Percentiles rank a stretch among this genome's conserved stretches.
Evolutionary conservation across 208 protist genomes (phyloP).

Genomic region (Strigomonas culicis): DNA sequence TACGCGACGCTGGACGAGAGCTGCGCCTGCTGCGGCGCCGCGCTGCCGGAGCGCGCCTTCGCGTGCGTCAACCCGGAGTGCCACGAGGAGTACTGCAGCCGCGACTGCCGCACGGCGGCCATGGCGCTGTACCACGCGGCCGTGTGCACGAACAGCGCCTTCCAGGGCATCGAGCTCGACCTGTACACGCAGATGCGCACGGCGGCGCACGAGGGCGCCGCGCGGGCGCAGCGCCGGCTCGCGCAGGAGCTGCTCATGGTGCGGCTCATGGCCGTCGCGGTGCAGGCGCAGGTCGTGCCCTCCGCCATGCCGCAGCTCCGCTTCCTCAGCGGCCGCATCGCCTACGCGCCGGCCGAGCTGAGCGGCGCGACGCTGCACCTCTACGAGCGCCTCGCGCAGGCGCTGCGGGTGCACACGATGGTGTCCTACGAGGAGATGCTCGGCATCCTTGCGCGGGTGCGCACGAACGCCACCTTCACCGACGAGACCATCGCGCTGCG

Average conservation of each 20-base stretch:
- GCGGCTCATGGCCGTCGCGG: constrained; percentile 51
- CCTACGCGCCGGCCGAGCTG: constrained; percentile 57
- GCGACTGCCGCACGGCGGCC: constrained; percentile 66
- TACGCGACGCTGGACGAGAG: constrained; percentile 62
- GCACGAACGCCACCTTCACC: constrained; percentile 70
- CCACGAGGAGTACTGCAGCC: constrained; percentile 89
- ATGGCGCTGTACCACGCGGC: constrained; percentile 57
- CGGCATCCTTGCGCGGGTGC: constrained; percentile 57
- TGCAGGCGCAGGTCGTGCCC: constrained; percentile 51
- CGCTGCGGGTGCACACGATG: constrained; percentile 57
- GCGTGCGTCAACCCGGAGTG: constrained; percentile 61
- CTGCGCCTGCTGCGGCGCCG: constrained; percentile 52
- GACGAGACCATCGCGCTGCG: constrained; percentile 57
- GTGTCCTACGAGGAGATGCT: constrained; percentile 83
- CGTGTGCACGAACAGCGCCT: constrained; percentile 65
- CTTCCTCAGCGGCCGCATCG: constrained; percentile 58
- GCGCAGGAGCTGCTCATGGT: constrained; percentile 80
- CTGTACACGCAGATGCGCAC: constrained; percentile 67
- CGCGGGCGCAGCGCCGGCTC: constrained; percentile 46
- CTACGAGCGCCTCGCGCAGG: constrained; percentile 65
- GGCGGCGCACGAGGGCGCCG: constrained; percentile 27
- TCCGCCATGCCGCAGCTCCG: constrained; percentile 70
- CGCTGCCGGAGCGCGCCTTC: constrained; percentile 66
- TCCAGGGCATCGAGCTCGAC: constrained; percentile 78
- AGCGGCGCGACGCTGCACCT: constrained; percentile 54